Evolutionary conservation across 805 yeast species (phyloP), one percentile per base, ranked within the genome.

Genomic region (Spathaspora sp.): DNA sequence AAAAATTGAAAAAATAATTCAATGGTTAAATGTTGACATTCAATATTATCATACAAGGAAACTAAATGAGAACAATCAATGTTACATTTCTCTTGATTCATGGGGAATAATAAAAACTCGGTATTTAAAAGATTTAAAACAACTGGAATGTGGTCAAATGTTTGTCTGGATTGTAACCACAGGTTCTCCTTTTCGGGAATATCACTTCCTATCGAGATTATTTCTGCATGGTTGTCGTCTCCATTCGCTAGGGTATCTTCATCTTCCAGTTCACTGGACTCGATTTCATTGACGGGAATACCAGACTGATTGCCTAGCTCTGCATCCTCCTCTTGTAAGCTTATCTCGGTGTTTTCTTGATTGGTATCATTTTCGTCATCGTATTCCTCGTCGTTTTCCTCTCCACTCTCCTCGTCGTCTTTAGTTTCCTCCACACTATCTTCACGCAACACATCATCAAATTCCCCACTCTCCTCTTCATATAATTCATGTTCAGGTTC

Each of bases 51-150:
- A 54, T 57, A 68, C 12, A 69, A 55, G 1, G 69, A 55, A 5
- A 68, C 63, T 40, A 67, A 49, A 38, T 61, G 63, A 1, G 64
- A 55, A 11, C 55, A 48, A 18, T 57, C 60, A 3, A 54, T 17
- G 6, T 31, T 14, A 18, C 49, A 45, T 2, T 44, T 9, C 1
- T 52, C 38, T 20, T 48, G 44, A 17, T 51, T 52, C n/a, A 56
- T 59, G 8, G 67, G 71, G 8, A 62, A 53, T 17, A 70, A 53
- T 14, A 69, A 56, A 52, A 62, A 68, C n/a, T 61, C 62, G 6
- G 66, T 60, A 42, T 61, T 66, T 4, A 58, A 55, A 6, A 67
- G 53, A 32, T 47, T 55, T 16, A 69, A 40, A n/a, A 62, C 55
- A 5, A 68, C 52, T 1, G 73, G 72, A 5, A 44, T 35, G 39